phyloP scores from a whole-genome alignment of 768 basidiomycete genomes.

The Hygrocybe coccinea region DNA sequence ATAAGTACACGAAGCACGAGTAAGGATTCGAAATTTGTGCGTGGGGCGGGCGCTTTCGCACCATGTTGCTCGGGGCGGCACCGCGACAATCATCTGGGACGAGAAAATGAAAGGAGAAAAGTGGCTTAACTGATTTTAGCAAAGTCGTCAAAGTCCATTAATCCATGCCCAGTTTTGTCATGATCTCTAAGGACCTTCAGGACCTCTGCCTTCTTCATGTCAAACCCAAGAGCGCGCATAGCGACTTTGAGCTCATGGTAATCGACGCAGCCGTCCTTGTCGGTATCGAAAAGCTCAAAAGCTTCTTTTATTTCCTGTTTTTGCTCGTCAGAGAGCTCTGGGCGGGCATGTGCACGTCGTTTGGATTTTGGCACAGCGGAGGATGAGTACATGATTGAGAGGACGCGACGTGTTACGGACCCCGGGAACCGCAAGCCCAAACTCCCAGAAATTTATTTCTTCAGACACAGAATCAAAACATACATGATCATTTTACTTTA shows the following conservation, averaged over 20 bases:
- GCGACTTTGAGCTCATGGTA: slow-evolving; percentile 99
- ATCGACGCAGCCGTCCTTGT: slow-evolving; percentile 94
- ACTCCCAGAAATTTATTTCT: too few relatives aligned
- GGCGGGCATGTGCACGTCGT: slow-evolving; percentile 67
- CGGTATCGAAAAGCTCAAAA: slow-evolving; percentile 97
- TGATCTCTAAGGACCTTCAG: slow-evolving; percentile 89
- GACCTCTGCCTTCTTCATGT: slow-evolving; percentile 97
- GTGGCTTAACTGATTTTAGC: slow-evolving; percentile 78
- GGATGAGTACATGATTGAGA: slow-evolving; percentile 51
- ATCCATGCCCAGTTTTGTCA: slow-evolving; percentile 72
- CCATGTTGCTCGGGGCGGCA: too few relatives aligned
- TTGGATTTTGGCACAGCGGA: slow-evolving; percentile 70
- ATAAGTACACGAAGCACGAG: background rate
- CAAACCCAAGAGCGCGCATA: slow-evolving; percentile 96
- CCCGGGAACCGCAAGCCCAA: too few relatives aligned
- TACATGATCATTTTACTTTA: too few relatives aligned
- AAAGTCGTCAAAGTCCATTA: slow-evolving; percentile 94
- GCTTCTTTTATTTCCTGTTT: slow-evolving; percentile 98
- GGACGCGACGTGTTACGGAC: slow-evolving; percentile 4
- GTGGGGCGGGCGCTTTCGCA: background rate
- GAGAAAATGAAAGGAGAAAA: background rate
- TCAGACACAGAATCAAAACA: too few relatives aligned
- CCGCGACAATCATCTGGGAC: too few relatives aligned
- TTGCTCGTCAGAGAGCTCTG: slow-evolving; percentile 83
- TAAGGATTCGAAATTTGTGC: background rate